phyloP scores from a whole-genome alignment of 805 yeast species.

The Lipomyces oligophaga region DNA sequence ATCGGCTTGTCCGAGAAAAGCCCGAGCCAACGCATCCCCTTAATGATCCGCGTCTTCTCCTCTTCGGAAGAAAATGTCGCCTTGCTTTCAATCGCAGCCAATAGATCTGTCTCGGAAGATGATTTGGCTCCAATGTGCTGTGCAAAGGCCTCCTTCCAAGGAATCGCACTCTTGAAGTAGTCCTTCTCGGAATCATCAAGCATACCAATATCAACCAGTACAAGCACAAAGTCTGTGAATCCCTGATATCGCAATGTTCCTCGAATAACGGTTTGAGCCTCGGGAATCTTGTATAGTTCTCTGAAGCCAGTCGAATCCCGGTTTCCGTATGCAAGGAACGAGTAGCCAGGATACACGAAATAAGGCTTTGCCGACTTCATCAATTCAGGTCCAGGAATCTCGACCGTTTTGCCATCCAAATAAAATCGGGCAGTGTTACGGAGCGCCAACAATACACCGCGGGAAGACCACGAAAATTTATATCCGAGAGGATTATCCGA shows the following conservation, averaged over 20 bases:
- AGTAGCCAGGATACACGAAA: constrained; percentile 91
- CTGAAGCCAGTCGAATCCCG: constrained; percentile 94
- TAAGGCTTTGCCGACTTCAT: constrained; percentile 95
- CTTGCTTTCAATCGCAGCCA: constrained; percentile 69
- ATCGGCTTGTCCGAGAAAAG: constrained; percentile 71
- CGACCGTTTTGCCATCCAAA: constrained; percentile 77
- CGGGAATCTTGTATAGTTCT: constrained; percentile 91
- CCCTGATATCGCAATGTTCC: constrained; percentile 98
- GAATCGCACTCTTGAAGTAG: constrained; percentile 50
- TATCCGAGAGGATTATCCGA: constrained; percentile 98
- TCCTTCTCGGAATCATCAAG: constrained; percentile 70
- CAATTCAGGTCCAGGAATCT: constrained; percentile 80
- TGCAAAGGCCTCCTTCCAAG: constrained; percentile 90
- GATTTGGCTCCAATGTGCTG: constrained; percentile 71
- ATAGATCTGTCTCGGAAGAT: constrained; percentile 63
- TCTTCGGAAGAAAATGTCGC: constrained; percentile 76
- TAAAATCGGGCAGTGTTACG: constrained; percentile 90
- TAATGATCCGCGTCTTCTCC: constrained; percentile 79
- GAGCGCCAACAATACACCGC: constrained; percentile 94
- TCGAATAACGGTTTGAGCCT: constrained; percentile 93
- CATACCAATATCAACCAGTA: constrained; percentile 89
- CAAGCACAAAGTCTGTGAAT: constrained; percentile 96
- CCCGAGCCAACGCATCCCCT: constrained; percentile 93
- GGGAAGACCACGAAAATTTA: constrained; percentile 98
- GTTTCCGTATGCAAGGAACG: constrained; percentile 94